Evolutionary conservation across 1,284 basidiomycete genomes (phyloP).

Genomic region (Schizopora paradoxa): DNA sequence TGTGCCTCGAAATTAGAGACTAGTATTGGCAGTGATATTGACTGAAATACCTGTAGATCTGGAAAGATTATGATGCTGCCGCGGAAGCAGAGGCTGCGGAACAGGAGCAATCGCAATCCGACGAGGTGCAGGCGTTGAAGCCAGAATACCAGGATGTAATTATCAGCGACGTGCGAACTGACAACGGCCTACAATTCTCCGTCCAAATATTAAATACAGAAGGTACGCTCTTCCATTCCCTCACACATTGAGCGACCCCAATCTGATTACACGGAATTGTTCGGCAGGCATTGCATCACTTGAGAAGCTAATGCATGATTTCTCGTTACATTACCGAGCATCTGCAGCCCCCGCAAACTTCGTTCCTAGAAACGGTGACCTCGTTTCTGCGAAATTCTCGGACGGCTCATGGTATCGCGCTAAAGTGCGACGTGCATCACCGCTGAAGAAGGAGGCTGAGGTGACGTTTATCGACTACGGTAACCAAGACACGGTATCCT

Average conservation of each 20-base stretch:
- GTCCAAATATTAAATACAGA: conserved; percentile 89
- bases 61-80: conserved; percentile 74
- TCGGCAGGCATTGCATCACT: conserved; percentile 74
- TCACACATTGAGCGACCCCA: background rate
- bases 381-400: conserved; percentile 87
- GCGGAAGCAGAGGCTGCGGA: conserved; percentile 52
- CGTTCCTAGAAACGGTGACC: conserved; percentile 76
- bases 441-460: conserved; percentile 83
- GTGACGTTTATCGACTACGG: conserved; percentile 87
- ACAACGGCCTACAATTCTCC: conserved; percentile 79
- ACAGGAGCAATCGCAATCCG: conserved; percentile 36
- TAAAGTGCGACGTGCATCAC: conserved; percentile 75
- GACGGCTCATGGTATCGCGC: conserved; percentile 95
- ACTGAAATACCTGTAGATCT: conserved; percentile 50
- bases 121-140: conserved; percentile 54
- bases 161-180: conserved; percentile 81
- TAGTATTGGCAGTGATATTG: conserved; percentile 11
- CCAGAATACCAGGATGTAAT: conserved; percentile 88
- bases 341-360: conserved; percentile 60
- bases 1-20: background rate
- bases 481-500: conserved; percentile 80
- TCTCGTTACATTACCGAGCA: conserved; percentile 77
- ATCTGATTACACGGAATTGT: conserved; percentile 7
- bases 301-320: conserved; percentile 92
- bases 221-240: conserved; percentile 44